These are phyloP conservation scores for Polychytrium aggregatum DNA, from an alignment of 192 early-diverging fungal genomes.

Conservation along the genomic window DNA sequence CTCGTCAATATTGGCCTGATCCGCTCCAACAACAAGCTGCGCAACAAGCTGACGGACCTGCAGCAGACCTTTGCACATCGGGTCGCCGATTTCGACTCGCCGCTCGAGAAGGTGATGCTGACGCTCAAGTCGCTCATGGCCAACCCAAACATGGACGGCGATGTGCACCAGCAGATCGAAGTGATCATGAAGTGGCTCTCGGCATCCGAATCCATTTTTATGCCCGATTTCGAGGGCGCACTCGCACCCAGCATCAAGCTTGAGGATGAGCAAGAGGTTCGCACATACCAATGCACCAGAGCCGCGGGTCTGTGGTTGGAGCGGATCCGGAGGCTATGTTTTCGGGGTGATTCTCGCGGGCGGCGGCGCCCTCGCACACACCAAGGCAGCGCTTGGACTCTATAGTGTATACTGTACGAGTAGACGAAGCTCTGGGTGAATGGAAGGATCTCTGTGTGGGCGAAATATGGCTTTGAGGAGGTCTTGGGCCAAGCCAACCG, in stretches of 20 bases:
- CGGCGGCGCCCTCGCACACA: too few species aligned
- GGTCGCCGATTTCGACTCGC: constrained; percentile 26
- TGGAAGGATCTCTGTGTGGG: too few species aligned
- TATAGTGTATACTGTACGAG: too few species aligned
- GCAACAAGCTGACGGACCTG: constrained; percentile 12
- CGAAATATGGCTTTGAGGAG: too few species aligned
- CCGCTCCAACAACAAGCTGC: constrained; percentile 13
- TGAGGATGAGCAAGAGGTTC: constrained; percentile 29
- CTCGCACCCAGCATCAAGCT: constrained; percentile 10
- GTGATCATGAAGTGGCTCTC: constrained; percentile 4
- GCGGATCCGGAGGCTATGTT: too few species aligned
- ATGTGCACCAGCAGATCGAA: constrained; percentile 3
- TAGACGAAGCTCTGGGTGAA: too few species aligned
- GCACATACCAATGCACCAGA: too few species aligned
- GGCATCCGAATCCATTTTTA: constrained; percentile 20
- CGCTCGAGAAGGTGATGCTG: constrained; percentile 25
- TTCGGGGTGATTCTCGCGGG: too few species aligned
- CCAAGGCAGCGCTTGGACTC: too few species aligned
- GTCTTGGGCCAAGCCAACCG: too few species aligned
- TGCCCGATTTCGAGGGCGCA: constrained; percentile 22
- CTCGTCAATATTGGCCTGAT: constrained; percentile 4
- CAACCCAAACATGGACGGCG: constrained; percentile 15
- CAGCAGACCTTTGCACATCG: constrained; percentile 9
- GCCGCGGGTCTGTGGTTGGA: too few species aligned
- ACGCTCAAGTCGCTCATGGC: constrained; percentile 19